Evolutionary conservation across 331 rosid species (phyloP), one percentile per base, ranked within the genome.

Genomic region (Rhamnella rubrinervis): DNA sequence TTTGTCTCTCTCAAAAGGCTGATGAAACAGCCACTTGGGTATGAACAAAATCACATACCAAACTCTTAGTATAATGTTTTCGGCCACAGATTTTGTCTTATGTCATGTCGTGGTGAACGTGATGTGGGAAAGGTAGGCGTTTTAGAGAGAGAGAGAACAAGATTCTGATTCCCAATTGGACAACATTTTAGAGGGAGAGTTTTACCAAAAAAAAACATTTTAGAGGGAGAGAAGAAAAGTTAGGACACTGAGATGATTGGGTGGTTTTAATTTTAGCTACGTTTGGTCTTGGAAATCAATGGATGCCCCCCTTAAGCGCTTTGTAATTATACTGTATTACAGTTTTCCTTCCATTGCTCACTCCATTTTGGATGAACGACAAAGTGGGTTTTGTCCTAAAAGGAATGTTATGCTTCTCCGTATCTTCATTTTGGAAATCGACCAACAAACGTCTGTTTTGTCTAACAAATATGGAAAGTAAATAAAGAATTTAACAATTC

Each of bases 51-150:
- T 52, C 73, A 40, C 8, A 49, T 37, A 59, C 44, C 31, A 47
- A 60, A 39, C 6, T 1, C 19, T 69, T 59, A 64, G 71, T 21
- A 17, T 65, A 39, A 21, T 69, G 67, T 5, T 18, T 18, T 8
- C 15, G 72, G 68, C 77, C 84, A 77, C 63, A 53, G 65, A 51
- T 67, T 56, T 82, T 89, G 77, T 79, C 82, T 63, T 52, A 80
- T 64, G 73, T 63, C 55, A 55, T 61, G 72, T 15, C 49, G 12
- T 44, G 49, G 23, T 5, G 21, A 52, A 52, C 21, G 57, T 52
- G 57, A 52, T 52, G 49, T 44, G 16, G 11, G 11, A 40, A 44
- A 21, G 26, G 55, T 28, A 12, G 19, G 59, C 66, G 59, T 38
- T 64, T 59, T 55, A 65, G 66, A 39, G 40, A 64, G 53, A 62